Percentiles rank a stretch among this genome's conserved stretches.
Evolutionary conservation across 2,329 filamentous ascomycete genomes (phyloP).

Genomic region (Podosphaera fusca): DNA sequence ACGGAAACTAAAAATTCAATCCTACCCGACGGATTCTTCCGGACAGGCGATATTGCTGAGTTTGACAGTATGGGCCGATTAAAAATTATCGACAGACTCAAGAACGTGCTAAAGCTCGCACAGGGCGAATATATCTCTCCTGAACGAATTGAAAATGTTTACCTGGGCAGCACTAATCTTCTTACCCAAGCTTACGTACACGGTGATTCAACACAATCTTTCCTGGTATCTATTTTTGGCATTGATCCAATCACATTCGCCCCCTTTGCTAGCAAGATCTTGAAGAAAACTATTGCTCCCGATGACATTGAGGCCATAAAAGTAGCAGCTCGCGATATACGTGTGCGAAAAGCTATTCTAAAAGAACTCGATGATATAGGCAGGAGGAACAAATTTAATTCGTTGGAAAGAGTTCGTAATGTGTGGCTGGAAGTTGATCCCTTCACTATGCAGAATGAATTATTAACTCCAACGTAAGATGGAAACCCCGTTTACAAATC

Average conservation of each 20-base stretch:
- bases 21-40: slow-evolving; percentile 86
- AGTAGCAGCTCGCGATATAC: slow-evolving; percentile 41
- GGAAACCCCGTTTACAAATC: not conserved
- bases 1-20: slow-evolving; percentile 69
- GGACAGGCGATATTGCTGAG: slow-evolving; percentile 74
- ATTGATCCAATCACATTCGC: slow-evolving; percentile 71
- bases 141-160: slow-evolving; percentile 90
- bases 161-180: slow-evolving; percentile 57
- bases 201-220: slow-evolving; percentile 63
- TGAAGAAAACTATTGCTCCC: slow-evolving; percentile 40
- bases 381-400: slow-evolving; percentile 72
- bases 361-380: slow-evolving; percentile 59
- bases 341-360: slow-evolving; percentile 51
- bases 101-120: slow-evolving; percentile 96
- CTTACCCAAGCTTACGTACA: slow-evolving; percentile 72
- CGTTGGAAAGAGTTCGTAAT: slow-evolving; percentile 63
- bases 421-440: slow-evolving; percentile 62
- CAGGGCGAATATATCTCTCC: slow-evolving; percentile 97
- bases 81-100: slow-evolving; percentile 84
- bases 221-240: slow-evolving; percentile 69
- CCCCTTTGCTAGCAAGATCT: slow-evolving; percentile 51
- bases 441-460: slow-evolving; percentile 79
- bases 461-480: slow-evolving; percentile 66
- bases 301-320: slow-evolving; percentile 45
- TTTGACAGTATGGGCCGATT: slow-evolving; percentile 72